Evolutionary conservation across 202 grass and related monocot genomes (phyloP).

Genomic region (Panicum hallii): DNA sequence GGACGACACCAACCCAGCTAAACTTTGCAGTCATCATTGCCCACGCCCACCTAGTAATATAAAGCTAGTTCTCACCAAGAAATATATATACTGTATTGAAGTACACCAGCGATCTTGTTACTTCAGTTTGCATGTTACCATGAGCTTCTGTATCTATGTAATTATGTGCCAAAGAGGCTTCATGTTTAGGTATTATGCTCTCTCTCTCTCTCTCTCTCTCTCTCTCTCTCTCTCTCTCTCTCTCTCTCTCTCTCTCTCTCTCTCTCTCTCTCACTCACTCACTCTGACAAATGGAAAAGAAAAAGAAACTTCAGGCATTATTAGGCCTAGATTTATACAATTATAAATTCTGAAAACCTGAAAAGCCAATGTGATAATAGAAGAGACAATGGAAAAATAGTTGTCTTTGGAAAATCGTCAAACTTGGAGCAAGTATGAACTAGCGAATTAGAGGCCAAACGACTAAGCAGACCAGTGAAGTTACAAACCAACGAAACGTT

Average conservation of each 20-base stretch:
- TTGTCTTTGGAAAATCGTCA: not conserved
- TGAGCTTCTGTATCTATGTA: not conserved
- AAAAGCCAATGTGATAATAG: not conserved
- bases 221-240: no score
- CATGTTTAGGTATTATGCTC: not conserved
- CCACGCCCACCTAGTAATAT: conserved; percentile 35
- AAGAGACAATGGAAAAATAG: not conserved
- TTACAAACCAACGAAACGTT: not conserved
- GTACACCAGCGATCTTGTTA: not conserved
- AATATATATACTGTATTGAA: conserved; percentile 22
- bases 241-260: no score
- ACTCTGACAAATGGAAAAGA: not conserved
- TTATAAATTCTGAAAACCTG: not conserved
- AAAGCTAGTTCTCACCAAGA: conserved; percentile 3
- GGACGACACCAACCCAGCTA: conserved; percentile 52
- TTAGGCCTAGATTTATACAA: no score
- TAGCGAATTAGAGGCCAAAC: not conserved
- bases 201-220: not conserved
- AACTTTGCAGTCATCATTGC: conserved; percentile 45
- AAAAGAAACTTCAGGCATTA: not conserved
- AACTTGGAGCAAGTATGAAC: not conserved
- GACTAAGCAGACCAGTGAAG: not conserved
- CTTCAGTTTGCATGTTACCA: conserved; percentile 26
- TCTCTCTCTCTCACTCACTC: no score
- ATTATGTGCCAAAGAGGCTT: conserved; percentile 27